Conservation (phyloP, 1,284 basidiomycete species). For the Thecaphora thlaspeos region DNA sequence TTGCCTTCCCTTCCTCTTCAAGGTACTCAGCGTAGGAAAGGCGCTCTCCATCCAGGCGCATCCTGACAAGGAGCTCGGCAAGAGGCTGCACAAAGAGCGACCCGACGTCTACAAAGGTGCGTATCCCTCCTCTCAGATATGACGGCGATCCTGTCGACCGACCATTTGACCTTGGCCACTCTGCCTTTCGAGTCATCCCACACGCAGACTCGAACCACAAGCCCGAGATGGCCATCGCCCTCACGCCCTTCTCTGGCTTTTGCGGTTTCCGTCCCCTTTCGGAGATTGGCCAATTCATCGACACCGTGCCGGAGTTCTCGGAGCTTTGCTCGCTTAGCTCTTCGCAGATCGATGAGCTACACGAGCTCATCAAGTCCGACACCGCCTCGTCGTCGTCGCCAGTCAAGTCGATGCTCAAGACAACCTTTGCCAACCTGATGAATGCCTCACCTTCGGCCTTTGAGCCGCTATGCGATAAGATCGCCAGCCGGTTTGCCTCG, state of each 20-base stretch:
- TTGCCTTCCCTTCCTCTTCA: conserved; percentile 54
- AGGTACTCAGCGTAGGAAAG: conserved; percentile 77
- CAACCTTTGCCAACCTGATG: conserved; percentile 45
- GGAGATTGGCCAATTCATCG: conserved; percentile 70
- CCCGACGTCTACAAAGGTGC: conserved; percentile 87
- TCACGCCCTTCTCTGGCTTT: conserved; percentile 85
- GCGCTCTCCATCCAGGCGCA: conserved; percentile 96
- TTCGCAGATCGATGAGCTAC: neutral
- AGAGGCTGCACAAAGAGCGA: conserved; percentile 70
- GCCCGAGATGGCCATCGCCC: conserved; percentile 95
- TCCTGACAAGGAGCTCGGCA: conserved; percentile 86
- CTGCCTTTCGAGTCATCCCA: neutral
- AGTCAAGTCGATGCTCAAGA: conserved; percentile 19
- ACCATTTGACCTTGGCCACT: no score
- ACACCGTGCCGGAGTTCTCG: conserved; percentile 74
- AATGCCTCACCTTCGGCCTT: conserved; percentile 1
- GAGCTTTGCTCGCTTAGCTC: conserved; percentile 44
- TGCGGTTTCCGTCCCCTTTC: conserved; percentile 84
- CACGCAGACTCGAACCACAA: conserved; percentile 83
- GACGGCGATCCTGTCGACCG: no score
- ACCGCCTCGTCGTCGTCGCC: neutral
- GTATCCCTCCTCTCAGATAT: conserved; percentile 36
- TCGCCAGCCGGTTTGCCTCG: conserved; percentile 11
- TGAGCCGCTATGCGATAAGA: conserved; percentile 9
- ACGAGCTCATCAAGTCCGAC: conserved; percentile 5